A percentile compares a stretch with the other conserved stretches of the same genome.
Evolutionary conservation across 2,329 filamentous ascomycete species (phyloP).

Genomic region (Fusarium begoniae): DNA sequence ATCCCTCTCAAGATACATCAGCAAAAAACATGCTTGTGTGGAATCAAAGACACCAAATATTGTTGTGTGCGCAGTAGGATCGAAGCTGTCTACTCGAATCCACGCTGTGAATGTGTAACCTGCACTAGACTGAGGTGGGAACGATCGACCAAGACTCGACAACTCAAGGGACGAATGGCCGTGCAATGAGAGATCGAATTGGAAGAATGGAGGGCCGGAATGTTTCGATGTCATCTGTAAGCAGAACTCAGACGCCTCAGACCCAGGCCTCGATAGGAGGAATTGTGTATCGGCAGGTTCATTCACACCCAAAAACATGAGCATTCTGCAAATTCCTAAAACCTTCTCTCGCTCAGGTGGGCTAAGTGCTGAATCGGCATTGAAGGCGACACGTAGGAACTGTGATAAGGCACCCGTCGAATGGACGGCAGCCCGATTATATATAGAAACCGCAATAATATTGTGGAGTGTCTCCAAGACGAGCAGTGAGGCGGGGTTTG

Average conservation of each 20-base stretch:
- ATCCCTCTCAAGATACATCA: slow-evolving; percentile 93
- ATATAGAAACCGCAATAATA: slow-evolving; percentile 68
- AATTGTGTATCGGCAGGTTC: slow-evolving; percentile 84
- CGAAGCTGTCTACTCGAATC: slow-evolving; percentile 89
- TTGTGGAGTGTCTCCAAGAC: slow-evolving; percentile 71
- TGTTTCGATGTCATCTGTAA: slow-evolving; percentile 78
- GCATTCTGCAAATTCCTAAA: slow-evolving; percentile 71
- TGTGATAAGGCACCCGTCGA: slow-evolving; percentile 75
- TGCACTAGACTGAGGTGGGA: slow-evolving; percentile 80
- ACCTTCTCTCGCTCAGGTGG: slow-evolving; percentile 67
- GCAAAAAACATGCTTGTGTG: slow-evolving; percentile 90
- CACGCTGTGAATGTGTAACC: slow-evolving; percentile 93
- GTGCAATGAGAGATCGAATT: slow-evolving; percentile 90
- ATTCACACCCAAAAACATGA: slow-evolving; percentile 81
- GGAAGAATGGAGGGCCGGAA: slow-evolving; percentile 83
- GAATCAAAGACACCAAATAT: slow-evolving; percentile 95
- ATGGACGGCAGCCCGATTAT: slow-evolving; percentile 77
- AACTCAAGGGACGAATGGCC: slow-evolving; percentile 93
- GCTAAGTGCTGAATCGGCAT: slow-evolving; percentile 59
- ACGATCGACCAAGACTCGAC: slow-evolving; percentile 82
- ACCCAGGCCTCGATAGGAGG: slow-evolving; percentile 65
- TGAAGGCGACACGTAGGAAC: slow-evolving; percentile 71
- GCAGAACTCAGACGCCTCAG: slow-evolving; percentile 72
- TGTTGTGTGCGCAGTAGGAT: slow-evolving; percentile 86
- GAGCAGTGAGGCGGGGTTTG: slow-evolving; percentile 67